phyloP scores from a whole-genome alignment of 805 yeast species.

The Ascoidea asiatica region DNA sequence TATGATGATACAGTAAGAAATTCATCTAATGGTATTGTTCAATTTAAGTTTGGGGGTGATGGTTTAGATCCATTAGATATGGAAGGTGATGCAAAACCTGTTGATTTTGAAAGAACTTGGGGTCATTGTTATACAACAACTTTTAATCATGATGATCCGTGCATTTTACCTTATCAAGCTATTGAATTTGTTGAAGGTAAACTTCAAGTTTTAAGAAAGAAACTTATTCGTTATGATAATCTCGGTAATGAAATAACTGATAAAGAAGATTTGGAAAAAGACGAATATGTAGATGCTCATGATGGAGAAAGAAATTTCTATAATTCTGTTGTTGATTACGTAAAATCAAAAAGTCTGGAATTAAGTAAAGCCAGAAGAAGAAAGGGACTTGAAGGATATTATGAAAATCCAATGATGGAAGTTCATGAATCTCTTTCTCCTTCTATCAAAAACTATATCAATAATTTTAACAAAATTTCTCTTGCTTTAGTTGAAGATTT shows the following conservation, averaged over 20 bases:
- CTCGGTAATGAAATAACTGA: conserved; percentile 38
- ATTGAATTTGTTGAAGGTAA: conserved; percentile 37
- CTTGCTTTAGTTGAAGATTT: conserved; percentile 46
- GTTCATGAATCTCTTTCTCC: conserved; percentile 14
- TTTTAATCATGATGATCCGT: conserved; percentile 35
- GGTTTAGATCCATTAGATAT: conserved; percentile 96
- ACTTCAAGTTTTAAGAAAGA: conserved; percentile 46
- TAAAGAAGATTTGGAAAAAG: conserved; percentile 28
- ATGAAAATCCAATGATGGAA: conserved; percentile 23
- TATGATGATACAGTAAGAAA: conserved; percentile 93
- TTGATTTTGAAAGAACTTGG: conserved; percentile 90
- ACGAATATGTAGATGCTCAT: conserved; percentile 64
- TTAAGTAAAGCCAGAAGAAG: conserved; percentile 45
- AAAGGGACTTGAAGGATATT: conserved; percentile 33
- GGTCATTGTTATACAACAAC: conserved; percentile 76
- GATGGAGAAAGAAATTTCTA: conserved; percentile 87
- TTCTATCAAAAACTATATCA: conserved; percentile 28
- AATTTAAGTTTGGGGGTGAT: conserved; percentile 96
- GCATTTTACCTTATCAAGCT: conserved; percentile 62
- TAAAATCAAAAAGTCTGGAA: conserved; percentile 38
- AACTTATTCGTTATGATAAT: conserved; percentile 57
- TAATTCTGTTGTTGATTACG: conserved; percentile 54
- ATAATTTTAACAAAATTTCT: conserved; percentile 58
- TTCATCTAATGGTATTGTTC: conserved; percentile 92
- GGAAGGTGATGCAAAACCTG: conserved; percentile 99